phyloP scores from a whole-genome alignment of 805 yeast species.

The Blastobotrys mokoenaii region DNA sequence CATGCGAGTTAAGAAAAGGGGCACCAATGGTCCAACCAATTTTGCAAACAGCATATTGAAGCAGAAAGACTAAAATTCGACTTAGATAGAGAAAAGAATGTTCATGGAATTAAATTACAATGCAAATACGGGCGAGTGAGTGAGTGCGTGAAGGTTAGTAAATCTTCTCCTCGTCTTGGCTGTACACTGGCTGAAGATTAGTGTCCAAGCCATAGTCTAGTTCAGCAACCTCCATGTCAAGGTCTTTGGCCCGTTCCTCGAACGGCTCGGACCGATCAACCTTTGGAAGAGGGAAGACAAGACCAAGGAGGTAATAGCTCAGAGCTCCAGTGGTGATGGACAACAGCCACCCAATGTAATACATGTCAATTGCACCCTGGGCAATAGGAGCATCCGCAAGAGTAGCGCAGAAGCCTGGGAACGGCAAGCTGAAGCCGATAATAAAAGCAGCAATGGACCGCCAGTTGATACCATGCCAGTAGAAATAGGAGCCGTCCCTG shows the following conservation, averaged over 20 bases:
- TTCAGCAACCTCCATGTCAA: neutral
- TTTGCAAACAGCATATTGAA: too few relatives aligned
- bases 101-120: too few relatives aligned
- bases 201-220: neutral
- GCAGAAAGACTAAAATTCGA: too few relatives aligned
- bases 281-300: slow-evolving; percentile 4
- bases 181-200: neutral
- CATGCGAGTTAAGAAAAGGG: too few relatives aligned
- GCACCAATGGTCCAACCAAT: too few relatives aligned
- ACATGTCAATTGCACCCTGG: slow-evolving; percentile 2
- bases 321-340: slow-evolving; percentile 3
- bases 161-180: neutral
- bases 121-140: too few relatives aligned
- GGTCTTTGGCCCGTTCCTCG: slow-evolving; percentile 2
- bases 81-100: too few relatives aligned
- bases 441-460: slow-evolving; percentile 32
- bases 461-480: slow-evolving; percentile 39
- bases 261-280: neutral
- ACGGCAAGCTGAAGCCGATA: slow-evolving; percentile 11
- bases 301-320: slow-evolving; percentile 1
- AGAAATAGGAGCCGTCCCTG: slow-evolving; percentile 34
- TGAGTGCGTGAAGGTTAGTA: too few relatives aligned
- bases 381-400: slow-evolving; percentile 1
- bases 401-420: slow-evolving; percentile 10
- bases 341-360: slow-evolving; percentile 6